These are phyloP conservation scores for Jaltomata sinuosa DNA, from an alignment of 257 asterid genomes.

Conservation along the genomic window DNA sequence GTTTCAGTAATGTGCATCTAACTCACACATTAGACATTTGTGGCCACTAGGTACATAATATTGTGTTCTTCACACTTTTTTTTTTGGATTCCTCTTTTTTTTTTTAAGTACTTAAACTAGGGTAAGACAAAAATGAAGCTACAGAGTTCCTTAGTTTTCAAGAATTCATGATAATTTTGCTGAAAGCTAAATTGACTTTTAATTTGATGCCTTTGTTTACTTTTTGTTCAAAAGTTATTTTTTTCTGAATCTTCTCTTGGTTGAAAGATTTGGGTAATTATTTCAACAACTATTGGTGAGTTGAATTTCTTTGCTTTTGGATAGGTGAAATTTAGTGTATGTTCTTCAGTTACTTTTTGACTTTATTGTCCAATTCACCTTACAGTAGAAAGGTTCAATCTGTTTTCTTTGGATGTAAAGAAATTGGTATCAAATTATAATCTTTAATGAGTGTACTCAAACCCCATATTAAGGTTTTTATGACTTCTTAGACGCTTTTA, in stretches of 20 bases:
- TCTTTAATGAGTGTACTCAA: not conserved
- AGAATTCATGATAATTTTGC: not conserved
- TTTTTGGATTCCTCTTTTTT: not conserved
- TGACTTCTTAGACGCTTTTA: not conserved
- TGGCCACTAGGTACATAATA: not conserved
- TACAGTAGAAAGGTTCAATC: not conserved
- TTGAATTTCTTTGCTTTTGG: not conserved
- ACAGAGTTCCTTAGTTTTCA: not conserved
- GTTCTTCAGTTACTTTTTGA: not conserved
- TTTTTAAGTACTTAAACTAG: not conserved
- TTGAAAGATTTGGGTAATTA: not conserved
- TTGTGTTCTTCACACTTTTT: not conserved
- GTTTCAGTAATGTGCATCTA: not conserved
- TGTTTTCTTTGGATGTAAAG: not conserved
- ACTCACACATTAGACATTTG: not conserved
- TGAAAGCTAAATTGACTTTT: not conserved
- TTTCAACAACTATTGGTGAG: not conserved
- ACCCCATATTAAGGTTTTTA: not conserved
- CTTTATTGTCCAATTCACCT: not conserved
- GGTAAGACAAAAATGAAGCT: not conserved
- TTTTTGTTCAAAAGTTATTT: not conserved
- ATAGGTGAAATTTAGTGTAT: not conserved
- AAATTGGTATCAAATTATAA: not conserved
- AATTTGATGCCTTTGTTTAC: not conserved
- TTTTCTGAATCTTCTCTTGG: not conserved